Base-by-base conservation (phyloP, 345 rosid species). In the Eucalyptus leucophloia region DNA sequence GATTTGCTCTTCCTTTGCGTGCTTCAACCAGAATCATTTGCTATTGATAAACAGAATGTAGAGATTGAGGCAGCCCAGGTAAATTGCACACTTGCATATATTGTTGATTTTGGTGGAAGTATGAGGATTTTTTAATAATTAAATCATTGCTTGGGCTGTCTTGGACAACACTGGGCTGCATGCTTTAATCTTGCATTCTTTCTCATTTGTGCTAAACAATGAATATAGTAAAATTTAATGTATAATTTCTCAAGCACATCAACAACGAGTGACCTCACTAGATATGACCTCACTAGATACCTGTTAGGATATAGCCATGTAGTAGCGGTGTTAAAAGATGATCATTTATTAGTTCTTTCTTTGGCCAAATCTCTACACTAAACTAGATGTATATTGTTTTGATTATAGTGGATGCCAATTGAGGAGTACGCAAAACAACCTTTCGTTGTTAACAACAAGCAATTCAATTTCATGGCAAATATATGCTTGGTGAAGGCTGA, bases 41-140 rank as follows among this genome's bases (percentile, higher is more conserved):
- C 91, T 85, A 88, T 93, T 72, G 88, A 90, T 65, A 90, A 88
- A 91, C 90, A 92, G 80, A 77, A 92, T 81, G 45, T 89, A 34
- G 94, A 93, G 92, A 90, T 92, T 13, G 93, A 90, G 40, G 91
- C 92, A 82, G 93, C 93, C 11, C 88, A 62, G 93, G 95, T 92
- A 88, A 87, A 28, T 28, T 42, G 32, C 49, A 56, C n/a, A 56
- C 26, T 32, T 51, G 80, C 80, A 8, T 67, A 28, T 49, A 21
- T 86, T 3, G 15, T 30, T 8, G 23, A 28, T 49, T 53, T 86
- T 47, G 32, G 56, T 47, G 58, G 30, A 86, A 44, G 32, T 26
- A 16, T n/a, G 13, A 15, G 7, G 42, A 34, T 24, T 86, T 32
- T 60, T 34, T 51, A 49, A 10, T 30, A 45, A 49, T 18, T 18